Conservation (phyloP, 139 green algal genomes). For the Chlamydomonas asymmetrica region DNA sequence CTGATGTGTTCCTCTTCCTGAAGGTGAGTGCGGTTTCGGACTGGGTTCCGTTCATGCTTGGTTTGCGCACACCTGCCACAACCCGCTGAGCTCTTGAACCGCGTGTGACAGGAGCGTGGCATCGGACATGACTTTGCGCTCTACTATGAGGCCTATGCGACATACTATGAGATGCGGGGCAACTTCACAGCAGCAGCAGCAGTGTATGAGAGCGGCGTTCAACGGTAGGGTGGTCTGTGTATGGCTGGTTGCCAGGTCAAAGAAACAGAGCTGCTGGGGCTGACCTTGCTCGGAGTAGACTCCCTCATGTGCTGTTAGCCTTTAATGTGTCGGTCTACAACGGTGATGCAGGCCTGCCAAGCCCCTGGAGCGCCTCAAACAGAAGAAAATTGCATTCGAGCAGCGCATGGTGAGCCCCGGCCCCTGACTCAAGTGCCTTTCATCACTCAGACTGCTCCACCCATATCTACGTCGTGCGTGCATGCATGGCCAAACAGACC, state of each 20-base stretch:
- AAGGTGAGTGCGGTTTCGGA: constrained; percentile 31
- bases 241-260: too few species aligned
- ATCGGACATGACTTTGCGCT: constrained; percentile 83
- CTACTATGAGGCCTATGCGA: constrained; percentile 87
- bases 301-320: too few species aligned
- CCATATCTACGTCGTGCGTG: background rate
- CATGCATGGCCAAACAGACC: background rate
- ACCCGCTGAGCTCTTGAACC: too few species aligned
- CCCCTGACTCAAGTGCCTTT: background rate
- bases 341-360: constrained; percentile 55
- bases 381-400: constrained; percentile 80
- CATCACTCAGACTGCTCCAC: background rate
- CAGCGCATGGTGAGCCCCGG: constrained; percentile 75
- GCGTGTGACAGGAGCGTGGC: constrained; percentile 53
- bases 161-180: constrained; percentile 78
- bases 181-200: constrained; percentile 70
- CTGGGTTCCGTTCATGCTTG: background rate
- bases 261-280: too few species aligned
- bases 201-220: constrained; percentile 77
- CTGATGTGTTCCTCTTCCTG: constrained; percentile 87
- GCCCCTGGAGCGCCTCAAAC: constrained; percentile 71
- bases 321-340: too few species aligned
- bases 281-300: too few species aligned
- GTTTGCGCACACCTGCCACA: background rate
- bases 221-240: too few species aligned